Evolutionary conservation across 2,329 filamentous ascomycete genomes (phyloP).

Genomic region (Sordariomycetes sp.): DNA sequence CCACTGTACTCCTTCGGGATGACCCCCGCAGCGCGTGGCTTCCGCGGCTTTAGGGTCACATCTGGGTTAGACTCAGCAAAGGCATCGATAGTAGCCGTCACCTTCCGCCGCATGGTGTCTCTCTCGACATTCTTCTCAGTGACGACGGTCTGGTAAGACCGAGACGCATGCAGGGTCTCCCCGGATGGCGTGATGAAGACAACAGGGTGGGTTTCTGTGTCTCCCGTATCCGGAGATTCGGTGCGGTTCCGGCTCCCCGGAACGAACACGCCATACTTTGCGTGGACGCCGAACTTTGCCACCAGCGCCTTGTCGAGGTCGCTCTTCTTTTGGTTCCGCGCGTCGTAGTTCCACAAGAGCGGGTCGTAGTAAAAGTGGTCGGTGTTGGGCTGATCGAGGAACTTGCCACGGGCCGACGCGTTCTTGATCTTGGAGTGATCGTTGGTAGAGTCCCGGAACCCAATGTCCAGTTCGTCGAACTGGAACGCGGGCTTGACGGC

Average conservation of each 20-base stretch:
- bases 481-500: constrained; percentile 33
- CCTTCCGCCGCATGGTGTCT: constrained; percentile 18
- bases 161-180: constrained; percentile 33
- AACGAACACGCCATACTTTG: constrained; percentile 38
- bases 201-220: constrained; percentile 31
- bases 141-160: constrained; percentile 22
- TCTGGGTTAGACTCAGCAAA: constrained; percentile 22
- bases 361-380: constrained; percentile 41
- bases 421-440: constrained; percentile 39
- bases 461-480: constrained; percentile 41
- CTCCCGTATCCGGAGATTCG: constrained; percentile 23
- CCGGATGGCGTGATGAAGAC: constrained; percentile 35
- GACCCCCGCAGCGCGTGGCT: constrained; percentile 12
- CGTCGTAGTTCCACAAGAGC: constrained; percentile 38
- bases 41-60: constrained; percentile 10
- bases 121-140: constrained; percentile 20
- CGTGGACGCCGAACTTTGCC: constrained; percentile 35
- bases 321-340: constrained; percentile 28
- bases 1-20: constrained; percentile 5
- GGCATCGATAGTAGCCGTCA: constrained; percentile 18
- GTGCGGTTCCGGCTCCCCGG: constrained; percentile 29
- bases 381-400: constrained; percentile 37
- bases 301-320: constrained; percentile 38
- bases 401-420: constrained; percentile 37
- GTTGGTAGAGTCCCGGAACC: constrained; percentile 45